phyloP scores from a whole-genome alignment of 768 basidiomycete genomes.

The Russula sp. region DNA sequence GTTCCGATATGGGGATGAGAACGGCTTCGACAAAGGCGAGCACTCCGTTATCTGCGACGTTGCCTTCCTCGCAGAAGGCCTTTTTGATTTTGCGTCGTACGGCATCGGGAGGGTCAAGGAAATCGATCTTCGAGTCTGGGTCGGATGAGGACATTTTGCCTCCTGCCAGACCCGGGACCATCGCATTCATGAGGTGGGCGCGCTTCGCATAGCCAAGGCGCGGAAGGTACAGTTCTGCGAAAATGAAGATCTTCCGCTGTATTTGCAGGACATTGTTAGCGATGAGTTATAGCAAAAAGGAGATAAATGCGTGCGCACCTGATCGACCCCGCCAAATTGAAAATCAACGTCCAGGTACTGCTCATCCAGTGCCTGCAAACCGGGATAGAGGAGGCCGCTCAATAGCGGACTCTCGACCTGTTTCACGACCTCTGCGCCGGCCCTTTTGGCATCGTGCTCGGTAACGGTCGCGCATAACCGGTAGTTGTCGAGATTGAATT shows the following conservation, averaged over 20 bases:
- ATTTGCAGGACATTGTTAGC: neutral
- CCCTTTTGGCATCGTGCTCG: conserved; percentile 97
- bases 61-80: conserved; percentile 95
- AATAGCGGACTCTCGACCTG: conserved; percentile 90
- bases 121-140: conserved; percentile 97
- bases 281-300: neutral
- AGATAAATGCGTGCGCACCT: conserved; percentile 50
- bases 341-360: conserved; percentile 95
- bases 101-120: conserved; percentile 81
- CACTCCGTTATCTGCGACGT: conserved; percentile 82
- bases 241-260: conserved; percentile 97
- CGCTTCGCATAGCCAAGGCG: conserved; percentile 90
- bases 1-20: conserved; percentile 80
- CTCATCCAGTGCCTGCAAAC: conserved; percentile 95
- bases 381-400: conserved; percentile 92
- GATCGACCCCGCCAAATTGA: conserved; percentile 97
- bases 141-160: conserved; percentile 99
- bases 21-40: conserved; percentile 78
- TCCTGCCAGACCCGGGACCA: conserved; percentile 93
- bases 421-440: conserved; percentile 98
- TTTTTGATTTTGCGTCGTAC: conserved; percentile 87
- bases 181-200: conserved; percentile 96
- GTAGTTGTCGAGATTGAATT: conserved; percentile 96
- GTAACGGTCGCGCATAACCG: conserved; percentile 85
- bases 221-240: conserved; percentile 94